Evolutionary conservation across 257 asterid species (phyloP).

Genomic region (Penstemon newberryi): DNA sequence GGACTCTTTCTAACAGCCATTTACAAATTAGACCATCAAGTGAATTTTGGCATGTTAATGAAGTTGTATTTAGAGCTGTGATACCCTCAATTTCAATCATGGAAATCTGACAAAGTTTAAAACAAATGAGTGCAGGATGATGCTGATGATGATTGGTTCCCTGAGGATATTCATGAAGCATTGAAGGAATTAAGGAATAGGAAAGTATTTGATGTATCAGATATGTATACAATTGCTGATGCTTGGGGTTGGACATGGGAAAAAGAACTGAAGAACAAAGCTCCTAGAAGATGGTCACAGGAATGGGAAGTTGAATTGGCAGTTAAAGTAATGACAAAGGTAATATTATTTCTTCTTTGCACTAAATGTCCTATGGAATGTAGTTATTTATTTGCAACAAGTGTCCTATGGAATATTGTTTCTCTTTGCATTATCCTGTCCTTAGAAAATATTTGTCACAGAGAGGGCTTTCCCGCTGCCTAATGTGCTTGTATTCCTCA

Average conservation of each 20-base stretch:
- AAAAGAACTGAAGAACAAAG: constrained; percentile 73
- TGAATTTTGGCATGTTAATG: background rate
- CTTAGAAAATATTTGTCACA: background rate
- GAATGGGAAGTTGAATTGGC: constrained; percentile 99
- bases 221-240: constrained; percentile 96
- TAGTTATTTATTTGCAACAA: no score
- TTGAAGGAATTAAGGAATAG: constrained; percentile 82
- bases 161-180: constrained; percentile 88
- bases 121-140: constrained; percentile 57
- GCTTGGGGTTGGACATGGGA: constrained; percentile 99
- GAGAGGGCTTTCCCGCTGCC: constrained; percentile 8
- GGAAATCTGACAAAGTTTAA: constrained; percentile 2
- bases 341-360: constrained; percentile 28
- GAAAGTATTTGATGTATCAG: constrained; percentile 81
- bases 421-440: no score
- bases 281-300: constrained; percentile 94
- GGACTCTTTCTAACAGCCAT: background rate
- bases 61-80: background rate
- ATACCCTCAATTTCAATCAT: constrained; percentile 1
- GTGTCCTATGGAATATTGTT: no score
- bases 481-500: constrained; percentile 2
- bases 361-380: background rate
- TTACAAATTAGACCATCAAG: background rate
- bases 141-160: constrained; percentile 95
- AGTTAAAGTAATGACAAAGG: constrained; percentile 74